Base-by-base conservation (phyloP, 257 asterid genomes). In the Fraxinus quadrangulata region DNA sequence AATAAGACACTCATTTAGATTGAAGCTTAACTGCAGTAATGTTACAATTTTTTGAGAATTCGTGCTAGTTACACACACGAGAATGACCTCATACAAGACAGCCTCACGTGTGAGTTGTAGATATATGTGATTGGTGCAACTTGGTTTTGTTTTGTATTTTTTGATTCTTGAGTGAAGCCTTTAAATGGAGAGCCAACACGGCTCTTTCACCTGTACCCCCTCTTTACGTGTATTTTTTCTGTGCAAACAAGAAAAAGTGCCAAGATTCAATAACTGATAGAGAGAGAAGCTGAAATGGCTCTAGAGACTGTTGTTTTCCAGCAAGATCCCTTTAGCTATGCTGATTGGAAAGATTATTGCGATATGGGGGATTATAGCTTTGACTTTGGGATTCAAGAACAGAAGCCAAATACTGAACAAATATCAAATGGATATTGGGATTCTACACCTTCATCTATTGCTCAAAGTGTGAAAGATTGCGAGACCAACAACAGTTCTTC, bases 81-180 rank as follows among this genome's bases (percentile, higher is more conserved):
- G 17, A 54, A 30, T 28, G 7, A n/a, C 10, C 17, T 23, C 68
- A 74, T 3, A 74, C 76, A 76, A 75, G 36, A 70, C 80, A 49
- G 51, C 70, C 89, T 84, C 91, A 85, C 86, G 89, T 85, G 87
- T 85, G 81, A 85, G 75, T 70, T 79, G 84, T 81, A 81, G 83
- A 39, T 73, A 75, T 82, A 70, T 59, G 70, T 81, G 74, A 81
- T 63, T 70, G 59, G 80, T n/a, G 72, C 86, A 84, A 87, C 78
- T 86, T 85, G 88, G 30, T 75, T 40, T 54, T 72, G 23, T 33
- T 30, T 6, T 28, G 24, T 65, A 28, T 77, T 28, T 65, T 70
- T 34, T 77, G 2, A 23, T 31, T 21, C 16, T 42, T 42, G 61
- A 63, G 26, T 78, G 40, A 77, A 33, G 39, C 84, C 90, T 87